These are phyloP conservation scores for Zygosaccharomyces gambellarensis DNA, from an alignment of 805 yeast species.

Conservation along the genomic window DNA sequence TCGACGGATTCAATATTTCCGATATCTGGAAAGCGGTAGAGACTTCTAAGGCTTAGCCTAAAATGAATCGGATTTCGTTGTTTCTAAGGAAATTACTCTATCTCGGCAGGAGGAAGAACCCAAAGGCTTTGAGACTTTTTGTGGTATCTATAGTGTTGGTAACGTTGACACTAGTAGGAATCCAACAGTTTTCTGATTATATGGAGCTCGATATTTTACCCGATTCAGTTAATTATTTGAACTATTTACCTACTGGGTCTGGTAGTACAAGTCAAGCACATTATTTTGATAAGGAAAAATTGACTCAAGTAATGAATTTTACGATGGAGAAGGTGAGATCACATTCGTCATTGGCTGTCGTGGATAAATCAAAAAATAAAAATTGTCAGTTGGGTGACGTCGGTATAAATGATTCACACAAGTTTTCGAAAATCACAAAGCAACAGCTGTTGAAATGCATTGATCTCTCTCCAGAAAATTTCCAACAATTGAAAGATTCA, in stretches of 20 bases:
- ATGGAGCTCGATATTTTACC: constrained; percentile 8
- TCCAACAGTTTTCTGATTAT: constrained; percentile 6
- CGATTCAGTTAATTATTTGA: background rate
- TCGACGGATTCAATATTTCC: background rate
- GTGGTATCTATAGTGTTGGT: background rate
- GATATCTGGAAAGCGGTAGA: background rate
- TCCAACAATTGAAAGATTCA: constrained; percentile 10
- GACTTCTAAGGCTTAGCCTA: no score
- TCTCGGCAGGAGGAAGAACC: constrained; percentile 8
- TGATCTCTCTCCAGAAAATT: constrained; percentile 10
- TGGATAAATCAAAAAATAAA: constrained; percentile 11
- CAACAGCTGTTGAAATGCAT: constrained; percentile 16
- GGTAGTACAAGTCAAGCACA: background rate
- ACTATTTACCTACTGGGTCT: background rate
- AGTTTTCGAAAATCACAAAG: constrained; percentile 12
- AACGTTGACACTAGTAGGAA: constrained; percentile 2
- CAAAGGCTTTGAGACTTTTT: constrained; percentile 2
- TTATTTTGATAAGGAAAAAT: constrained; percentile 2
- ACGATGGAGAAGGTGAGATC: constrained; percentile 13
- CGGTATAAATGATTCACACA: constrained; percentile 4
- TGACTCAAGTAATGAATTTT: constrained; percentile 4
- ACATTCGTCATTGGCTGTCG: constrained; percentile 12
- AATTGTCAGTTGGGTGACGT: constrained; percentile 15
- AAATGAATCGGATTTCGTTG: constrained; percentile 4
- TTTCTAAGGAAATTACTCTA: constrained; percentile 6